Evolutionary conservation across 208 protist genomes (phyloP).

Genomic region (Acanthamoeba sp.): DNA sequence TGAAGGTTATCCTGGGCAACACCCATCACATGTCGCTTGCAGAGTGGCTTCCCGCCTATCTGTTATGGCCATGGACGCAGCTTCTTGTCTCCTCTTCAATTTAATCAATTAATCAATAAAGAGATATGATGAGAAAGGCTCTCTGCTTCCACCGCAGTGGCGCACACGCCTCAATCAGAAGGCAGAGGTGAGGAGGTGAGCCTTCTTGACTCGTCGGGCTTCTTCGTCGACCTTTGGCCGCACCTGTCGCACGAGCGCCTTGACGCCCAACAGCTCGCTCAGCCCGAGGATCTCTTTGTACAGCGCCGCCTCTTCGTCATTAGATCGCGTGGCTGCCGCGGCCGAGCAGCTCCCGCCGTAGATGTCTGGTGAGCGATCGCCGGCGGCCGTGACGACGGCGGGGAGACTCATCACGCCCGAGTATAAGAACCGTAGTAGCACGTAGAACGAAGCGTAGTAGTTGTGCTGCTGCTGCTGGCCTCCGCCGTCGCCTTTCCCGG

Average conservation of each 20-base stretch:
- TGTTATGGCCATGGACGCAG: too few relatives aligned
- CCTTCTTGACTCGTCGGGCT: not conserved
- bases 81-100: too few relatives aligned
- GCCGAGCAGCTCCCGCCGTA: not conserved
- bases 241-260: not conserved
- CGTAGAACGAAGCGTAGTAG: slow-evolving; percentile 9
- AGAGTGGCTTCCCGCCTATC: too few relatives aligned
- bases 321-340: not conserved
- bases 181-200: slow-evolving; percentile 27
- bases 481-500: not conserved
- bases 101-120: too few relatives aligned
- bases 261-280: not conserved
- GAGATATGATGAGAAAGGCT: too few relatives aligned
- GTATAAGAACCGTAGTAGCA: slow-evolving; percentile 22
- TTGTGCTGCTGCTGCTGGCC: not conserved
- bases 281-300: not conserved
- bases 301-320: not conserved
- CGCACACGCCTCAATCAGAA: not conserved
- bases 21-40: too few relatives aligned
- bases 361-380: not conserved
- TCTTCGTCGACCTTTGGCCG: not conserved
- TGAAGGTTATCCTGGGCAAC: too few relatives aligned
- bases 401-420: slow-evolving; percentile 35
- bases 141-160: too few relatives aligned
- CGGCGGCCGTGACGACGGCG: not conserved